Base-by-base conservation (phyloP, 1,284 basidiomycete species). In the Apiotrichum brassicae region DNA sequence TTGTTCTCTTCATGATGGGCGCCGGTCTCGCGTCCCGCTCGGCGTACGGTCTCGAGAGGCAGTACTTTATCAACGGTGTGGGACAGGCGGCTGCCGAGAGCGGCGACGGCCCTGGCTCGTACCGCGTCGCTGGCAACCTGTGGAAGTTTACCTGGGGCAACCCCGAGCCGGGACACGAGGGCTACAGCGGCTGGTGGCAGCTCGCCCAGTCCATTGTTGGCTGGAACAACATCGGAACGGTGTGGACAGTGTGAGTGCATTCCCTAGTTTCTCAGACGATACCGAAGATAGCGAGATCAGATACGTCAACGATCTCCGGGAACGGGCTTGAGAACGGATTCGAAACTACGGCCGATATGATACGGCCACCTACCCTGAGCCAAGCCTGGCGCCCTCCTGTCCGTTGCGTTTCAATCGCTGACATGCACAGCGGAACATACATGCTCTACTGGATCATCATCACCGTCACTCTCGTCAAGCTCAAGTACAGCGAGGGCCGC, bases 141-240 rank as follows among this genome's bases (percentile, higher is more conserved):
- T 92, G 88, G 89, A 85, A 90, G 67, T 76, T 92, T 43, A 71
- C 84, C 53, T 90, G 85, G 72, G 88, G 86, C 69, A 81, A 80
- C 67, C 81, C 86, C 0, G 78, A 82, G 46, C 72, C 79, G 77
- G 54, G 63, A 75, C 54, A 78, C 75, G 60, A 76, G 71, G 40
- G 71, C 77, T 59, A 58, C 51, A 39, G 81, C 39, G 56, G 57
- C 24, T 54, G 45, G 30, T 55, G 45, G 28, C 59, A 59, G 50
- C 46, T 63, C 7, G 57, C 53, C 14, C 62, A 65, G 52, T 48
- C 39, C 34, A 57, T 43, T 13, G 50, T 67, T n/a, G 70, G 70
- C 5, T 73, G 71, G 72, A 69, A 68, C 52, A 64, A 65, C 46
- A 56, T 48, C 45, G 63, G 61, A n/a, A 66, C 63, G 77, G 79